Conservation (phyloP, 768 basidiomycete species). For the Lactifluus volemus region DNA sequence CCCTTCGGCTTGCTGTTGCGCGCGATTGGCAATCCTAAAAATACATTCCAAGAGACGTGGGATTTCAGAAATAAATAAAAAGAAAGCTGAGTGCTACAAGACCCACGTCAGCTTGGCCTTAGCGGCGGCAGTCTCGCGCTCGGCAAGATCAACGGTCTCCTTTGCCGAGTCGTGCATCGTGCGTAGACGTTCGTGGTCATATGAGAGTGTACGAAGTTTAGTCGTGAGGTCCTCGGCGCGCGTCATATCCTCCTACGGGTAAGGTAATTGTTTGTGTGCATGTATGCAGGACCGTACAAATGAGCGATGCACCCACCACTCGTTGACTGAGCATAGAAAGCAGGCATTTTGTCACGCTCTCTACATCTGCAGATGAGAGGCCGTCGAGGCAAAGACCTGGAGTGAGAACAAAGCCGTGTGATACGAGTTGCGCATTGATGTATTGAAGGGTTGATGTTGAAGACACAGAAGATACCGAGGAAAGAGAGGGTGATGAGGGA, state of each 20-base stretch:
- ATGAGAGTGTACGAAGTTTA: slow-evolving; percentile 66
- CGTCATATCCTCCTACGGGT: slow-evolving; percentile 57
- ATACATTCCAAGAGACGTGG: background rate
- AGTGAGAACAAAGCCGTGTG: slow-evolving; percentile 63
- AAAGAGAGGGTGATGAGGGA: slow-evolving; percentile 27
- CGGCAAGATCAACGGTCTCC: slow-evolving; percentile 61
- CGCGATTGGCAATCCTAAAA: slow-evolving; percentile 39
- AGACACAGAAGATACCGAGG: slow-evolving; percentile 34
- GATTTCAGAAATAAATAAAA: background rate
- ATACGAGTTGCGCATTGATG: slow-evolving; percentile 72
- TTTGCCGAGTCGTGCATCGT: slow-evolving; percentile 52
- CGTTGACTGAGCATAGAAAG: slow-evolving; percentile 67
- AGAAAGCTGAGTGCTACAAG: background rate
- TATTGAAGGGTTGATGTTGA: slow-evolving; percentile 63
- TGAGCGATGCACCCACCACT: slow-evolving; percentile 42
- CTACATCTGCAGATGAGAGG: slow-evolving; percentile 43
- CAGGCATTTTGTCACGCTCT: slow-evolving; percentile 63
- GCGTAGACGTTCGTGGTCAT: slow-evolving; percentile 70
- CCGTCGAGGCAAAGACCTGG: slow-evolving; percentile 67
- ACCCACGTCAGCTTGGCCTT: slow-evolving; percentile 68
- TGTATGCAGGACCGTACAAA: too few species aligned
- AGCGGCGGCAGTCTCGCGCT: slow-evolving; percentile 66
- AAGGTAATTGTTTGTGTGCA: too few species aligned
- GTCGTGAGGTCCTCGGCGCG: slow-evolving; percentile 69
- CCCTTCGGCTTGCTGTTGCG: slow-evolving; percentile 49